Evolutionary conservation across 2,329 filamentous ascomycete genomes (phyloP), one percentile per base, ranked within the genome.

Genomic region (Exophiala sp.): DNA sequence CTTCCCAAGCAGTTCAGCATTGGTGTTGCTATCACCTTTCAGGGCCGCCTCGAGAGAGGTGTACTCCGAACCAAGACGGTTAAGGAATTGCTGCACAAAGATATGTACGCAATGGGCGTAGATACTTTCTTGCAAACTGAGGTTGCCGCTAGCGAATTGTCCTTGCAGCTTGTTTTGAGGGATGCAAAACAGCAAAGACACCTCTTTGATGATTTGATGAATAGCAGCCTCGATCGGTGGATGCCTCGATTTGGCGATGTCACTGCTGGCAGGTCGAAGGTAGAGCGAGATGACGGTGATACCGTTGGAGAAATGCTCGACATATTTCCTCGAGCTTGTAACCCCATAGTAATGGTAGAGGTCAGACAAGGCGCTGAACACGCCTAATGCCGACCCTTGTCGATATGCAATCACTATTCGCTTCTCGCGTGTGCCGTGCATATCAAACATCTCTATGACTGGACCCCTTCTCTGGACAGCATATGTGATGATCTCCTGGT

Each of bases 291-390:
- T 95, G 72, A 97, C 88, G 11, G 90, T 95, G 70, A 96, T 95
- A 58, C 94, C 94, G 72, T 99, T 99, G 67, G 91, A 94, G 79
- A 99, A 99, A 75, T 97, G 94, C 75, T 99, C 89, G 44, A 99
- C 88, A 68, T 99, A 99, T 77, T 99, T 99, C 65, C 94, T 83
- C 24, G 94, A 94, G 67, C 89, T 95, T 2, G 94, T 99, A 58
- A 97, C 82, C 40, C 94, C 92, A 68, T 99, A 99, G 82, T 96
- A 97, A 76, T 99, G 94, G 77, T 99, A 99, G 35, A 99, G 79
- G 71, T 97, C 91, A 61, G 89, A 95, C 65, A 99, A 76, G 24
- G 94, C 91, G 64, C 91, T 96, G 81, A 99, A 99, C 66, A 99
- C 78, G 60, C 94, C 94, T 64, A 90, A 81, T 29, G 94, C 94